Conservation (phyloP, 495 filamentous ascomycete genomes). For the Aspergillus sclerotiicarbonarius region DNA sequence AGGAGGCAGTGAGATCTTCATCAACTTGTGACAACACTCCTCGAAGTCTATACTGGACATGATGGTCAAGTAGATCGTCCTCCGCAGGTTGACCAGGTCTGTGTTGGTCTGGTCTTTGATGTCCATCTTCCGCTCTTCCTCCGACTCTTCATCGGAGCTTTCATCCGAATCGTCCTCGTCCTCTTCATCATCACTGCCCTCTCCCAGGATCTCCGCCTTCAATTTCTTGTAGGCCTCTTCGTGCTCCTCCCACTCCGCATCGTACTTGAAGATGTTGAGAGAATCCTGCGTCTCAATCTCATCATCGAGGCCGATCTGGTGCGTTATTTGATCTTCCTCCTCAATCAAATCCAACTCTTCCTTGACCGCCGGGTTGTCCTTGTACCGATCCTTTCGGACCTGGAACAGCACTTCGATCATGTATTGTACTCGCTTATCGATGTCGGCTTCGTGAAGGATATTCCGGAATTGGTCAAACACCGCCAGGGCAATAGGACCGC, state of each 20-base stretch:
- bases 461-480: constrained; percentile 95
- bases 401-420: constrained; percentile 99
- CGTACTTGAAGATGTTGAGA: constrained; percentile 93
- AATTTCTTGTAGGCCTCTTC: constrained; percentile 86
- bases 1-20: constrained; percentile 85
- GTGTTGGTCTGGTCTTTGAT: constrained; percentile 98
- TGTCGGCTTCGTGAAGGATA: constrained; percentile 92
- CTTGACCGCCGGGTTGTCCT: constrained; percentile 85
- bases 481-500: constrained; percentile 72
- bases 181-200: constrained; percentile 77
- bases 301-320: constrained; percentile 73
- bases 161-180: constrained; percentile 69
- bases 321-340: constrained; percentile 96
- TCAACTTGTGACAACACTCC: constrained; percentile 92
- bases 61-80: constrained; percentile 95
- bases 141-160: constrained; percentile 77
- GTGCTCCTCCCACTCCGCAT: constrained; percentile 83
- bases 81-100: constrained; percentile 86
- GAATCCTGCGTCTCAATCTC: constrained; percentile 79
- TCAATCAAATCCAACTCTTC: constrained; percentile 94
- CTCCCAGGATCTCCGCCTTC: constrained; percentile 91
- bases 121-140: constrained; percentile 73
- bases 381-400: constrained; percentile 92
- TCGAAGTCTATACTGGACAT: constrained; percentile 94
- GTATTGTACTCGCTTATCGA: constrained; percentile 95